Evolutionary conservation across 345 rosid species (phyloP).

Genomic region (Durio zibethinus): DNA sequence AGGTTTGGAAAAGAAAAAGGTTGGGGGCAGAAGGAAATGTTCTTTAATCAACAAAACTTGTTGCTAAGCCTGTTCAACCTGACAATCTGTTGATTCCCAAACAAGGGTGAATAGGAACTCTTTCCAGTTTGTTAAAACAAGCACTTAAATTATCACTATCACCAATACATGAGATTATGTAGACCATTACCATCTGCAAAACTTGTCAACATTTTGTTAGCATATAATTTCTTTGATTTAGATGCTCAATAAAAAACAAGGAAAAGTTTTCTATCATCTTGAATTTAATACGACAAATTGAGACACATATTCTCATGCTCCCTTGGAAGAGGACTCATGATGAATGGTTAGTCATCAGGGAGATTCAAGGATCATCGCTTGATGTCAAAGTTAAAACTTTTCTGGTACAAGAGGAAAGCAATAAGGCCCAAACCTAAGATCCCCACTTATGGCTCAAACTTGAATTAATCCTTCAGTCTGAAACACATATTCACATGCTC

Average conservation of each 20-base stretch:
- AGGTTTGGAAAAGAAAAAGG: background rate
- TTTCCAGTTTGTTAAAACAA: too few relatives aligned
- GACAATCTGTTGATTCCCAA: too few relatives aligned
- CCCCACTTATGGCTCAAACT: background rate
- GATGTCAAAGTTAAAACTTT: background rate
- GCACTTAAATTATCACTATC: too few relatives aligned
- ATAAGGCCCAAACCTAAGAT: background rate
- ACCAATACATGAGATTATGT: too few relatives aligned
- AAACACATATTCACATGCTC: background rate
- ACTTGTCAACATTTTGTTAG: background rate
- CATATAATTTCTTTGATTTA: background rate
- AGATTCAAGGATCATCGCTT: too few relatives aligned
- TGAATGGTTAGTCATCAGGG: background rate
- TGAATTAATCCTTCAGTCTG: background rate
- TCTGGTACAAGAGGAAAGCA: background rate
- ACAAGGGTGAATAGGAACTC: too few relatives aligned
- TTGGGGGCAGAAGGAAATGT: too few relatives aligned
- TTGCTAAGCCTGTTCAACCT: too few relatives aligned
- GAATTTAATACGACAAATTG: background rate
- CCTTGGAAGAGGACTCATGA: background rate
- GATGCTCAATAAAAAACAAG: background rate
- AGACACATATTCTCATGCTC: background rate
- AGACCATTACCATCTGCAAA: background rate
- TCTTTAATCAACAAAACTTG: too few relatives aligned
- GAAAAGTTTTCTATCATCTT: background rate